Evolutionary conservation across 805 yeast species (phyloP), one percentile per base, ranked within the genome.

Genomic region (Peterozyma toletana): DNA sequence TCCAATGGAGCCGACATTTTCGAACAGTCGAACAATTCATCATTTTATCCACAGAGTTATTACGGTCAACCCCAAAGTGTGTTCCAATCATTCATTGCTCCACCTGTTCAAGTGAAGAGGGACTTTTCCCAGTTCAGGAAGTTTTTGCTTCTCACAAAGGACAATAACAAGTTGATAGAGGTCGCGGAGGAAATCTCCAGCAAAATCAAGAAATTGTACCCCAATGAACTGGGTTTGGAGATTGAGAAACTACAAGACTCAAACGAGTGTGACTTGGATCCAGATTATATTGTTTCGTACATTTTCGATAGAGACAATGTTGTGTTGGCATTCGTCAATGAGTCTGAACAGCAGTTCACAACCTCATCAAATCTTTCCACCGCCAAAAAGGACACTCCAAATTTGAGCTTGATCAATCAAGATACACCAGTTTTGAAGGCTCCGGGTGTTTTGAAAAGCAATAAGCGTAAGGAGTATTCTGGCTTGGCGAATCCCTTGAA

Each of bases 201-300:
- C 6, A 70, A 87, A 47, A 82, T 78, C 54, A 57, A 66, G 31
- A 79, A 77, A 54, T 64, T 86, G 42, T 86, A 86, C 50, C 93
- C 93, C 0, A 69, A 69, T 17, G 80, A 74, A 40, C 76, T 71
- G 4, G 29, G 14, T 9, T 57, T 85, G 15, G 67, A 68, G 5
- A 75, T 86, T 35, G 62, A 71, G n/a, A 73, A 75, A 41, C 60
- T 86, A 5, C 95, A 86, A 55, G 91, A 86, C 58, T 60, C 59
- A 36, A 73, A 77, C 46, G 73, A 72, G 45, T 84, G 90, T 51
- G 95, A 86, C 56, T 63, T 86, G 45, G 96, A 86, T 58, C 90
- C 90, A 0, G 95, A 85, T 47, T 86, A 80, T 50, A 48, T 60
- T 2, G 83, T 80, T 0, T 72, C 71, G 9, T 86, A 84, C 52